phyloP scores from a whole-genome alignment of 257 asterid species.

The Lavandula angustifolia region DNA sequence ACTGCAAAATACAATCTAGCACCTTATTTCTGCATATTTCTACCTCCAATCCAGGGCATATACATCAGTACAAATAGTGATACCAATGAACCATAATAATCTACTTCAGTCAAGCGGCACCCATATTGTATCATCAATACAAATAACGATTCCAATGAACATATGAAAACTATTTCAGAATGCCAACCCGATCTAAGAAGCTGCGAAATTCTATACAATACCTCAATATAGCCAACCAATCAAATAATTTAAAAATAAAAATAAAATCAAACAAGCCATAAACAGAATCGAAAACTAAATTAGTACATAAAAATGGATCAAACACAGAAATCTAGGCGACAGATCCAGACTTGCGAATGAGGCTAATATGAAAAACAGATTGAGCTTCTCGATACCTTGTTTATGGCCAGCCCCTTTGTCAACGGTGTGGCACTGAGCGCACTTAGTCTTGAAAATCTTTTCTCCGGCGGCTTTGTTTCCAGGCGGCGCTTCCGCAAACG shows the following conservation, averaged over 20 bases:
- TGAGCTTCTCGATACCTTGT: slow-evolving; percentile 51
- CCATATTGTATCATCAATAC: not conserved
- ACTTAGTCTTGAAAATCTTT: slow-evolving; percentile 75
- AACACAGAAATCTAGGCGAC: not conserved
- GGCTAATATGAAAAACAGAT: not conserved
- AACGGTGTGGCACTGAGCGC: slow-evolving; percentile 88
- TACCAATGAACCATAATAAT: no score
- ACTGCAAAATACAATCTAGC: no score
- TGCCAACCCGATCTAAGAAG: not conserved
- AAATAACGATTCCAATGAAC: not conserved
- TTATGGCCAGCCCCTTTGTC: slow-evolving; percentile 85
- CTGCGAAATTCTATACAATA: not conserved
- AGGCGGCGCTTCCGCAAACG: slow-evolving; percentile 67
- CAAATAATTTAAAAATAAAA: not conserved
- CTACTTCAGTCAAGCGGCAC: not conserved
- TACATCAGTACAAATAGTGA: no score
- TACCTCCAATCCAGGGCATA: no score
- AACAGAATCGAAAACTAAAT: not conserved
- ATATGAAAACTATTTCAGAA: not conserved
- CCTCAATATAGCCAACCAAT: slow-evolving; percentile 22
- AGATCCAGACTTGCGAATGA: slow-evolving; percentile 18
- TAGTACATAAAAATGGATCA: not conserved
- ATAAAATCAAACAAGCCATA: not conserved
- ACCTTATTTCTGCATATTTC: no score
- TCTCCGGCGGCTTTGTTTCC: slow-evolving; percentile 62